Percentiles rank a stretch among this genome's conserved stretches.
Conservation (phyloP, 495 filamentous ascomycete genomes). For the Talaromyces adpressus region DNA sequence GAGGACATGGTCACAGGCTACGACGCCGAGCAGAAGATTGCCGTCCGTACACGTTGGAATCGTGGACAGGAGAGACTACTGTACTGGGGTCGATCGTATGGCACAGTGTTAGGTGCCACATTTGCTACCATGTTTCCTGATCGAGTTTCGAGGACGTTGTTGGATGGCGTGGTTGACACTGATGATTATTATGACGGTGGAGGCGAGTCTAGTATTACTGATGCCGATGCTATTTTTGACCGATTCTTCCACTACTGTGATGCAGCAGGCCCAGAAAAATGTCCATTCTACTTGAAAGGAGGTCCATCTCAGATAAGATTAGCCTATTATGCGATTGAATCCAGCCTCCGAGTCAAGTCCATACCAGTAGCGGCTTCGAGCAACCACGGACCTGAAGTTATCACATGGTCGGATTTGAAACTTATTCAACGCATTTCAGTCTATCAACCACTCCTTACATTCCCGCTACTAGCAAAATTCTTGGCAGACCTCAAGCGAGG, state of each 20-base stretch:
- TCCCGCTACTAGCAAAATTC: constrained; percentile 44
- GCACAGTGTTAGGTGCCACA: constrained; percentile 49
- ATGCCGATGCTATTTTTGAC: constrained; percentile 30
- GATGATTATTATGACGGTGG: constrained; percentile 25
- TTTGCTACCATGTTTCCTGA: constrained; percentile 42
- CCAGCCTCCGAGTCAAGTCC: constrained; percentile 34
- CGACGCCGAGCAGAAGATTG: constrained; percentile 24
- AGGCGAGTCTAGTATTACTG: constrained; percentile 31
- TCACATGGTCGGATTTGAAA: constrained; percentile 34
- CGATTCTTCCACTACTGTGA: constrained; percentile 35
- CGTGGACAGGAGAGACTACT: constrained; percentile 31
- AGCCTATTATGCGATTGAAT: constrained; percentile 33
- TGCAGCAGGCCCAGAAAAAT: constrained; percentile 26
- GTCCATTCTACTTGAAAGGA: constrained; percentile 29
- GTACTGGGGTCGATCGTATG: constrained; percentile 55
- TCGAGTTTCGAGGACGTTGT: constrained; percentile 30
- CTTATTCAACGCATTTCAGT: constrained; percentile 22
- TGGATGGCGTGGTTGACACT: constrained; percentile 42
- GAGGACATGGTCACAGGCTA: constrained; percentile 24
- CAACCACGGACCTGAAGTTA: constrained; percentile 31
- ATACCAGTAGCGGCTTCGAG: constrained; percentile 31
- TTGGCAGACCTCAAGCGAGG: constrained; percentile 39
- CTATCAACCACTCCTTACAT: constrained; percentile 55
- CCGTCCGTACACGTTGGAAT: constrained; percentile 18
- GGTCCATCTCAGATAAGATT: constrained; percentile 31